Conservation (phyloP, 2,329 filamentous ascomycete species). For the Fusarium algeriense region DNA sequence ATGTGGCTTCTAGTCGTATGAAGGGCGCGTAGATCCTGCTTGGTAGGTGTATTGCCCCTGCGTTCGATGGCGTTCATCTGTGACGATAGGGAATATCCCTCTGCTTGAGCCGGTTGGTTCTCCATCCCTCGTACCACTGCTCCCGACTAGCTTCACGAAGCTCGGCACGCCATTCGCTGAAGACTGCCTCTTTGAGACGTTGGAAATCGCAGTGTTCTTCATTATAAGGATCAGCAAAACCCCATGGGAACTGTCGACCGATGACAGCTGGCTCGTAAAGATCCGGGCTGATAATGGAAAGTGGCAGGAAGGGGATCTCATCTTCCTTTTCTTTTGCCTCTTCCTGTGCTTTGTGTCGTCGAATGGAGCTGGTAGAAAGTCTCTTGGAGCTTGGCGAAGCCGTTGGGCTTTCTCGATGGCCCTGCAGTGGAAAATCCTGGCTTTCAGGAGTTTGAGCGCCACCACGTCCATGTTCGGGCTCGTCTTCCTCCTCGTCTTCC, state of each 20-base stretch:
- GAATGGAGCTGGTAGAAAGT: constrained; percentile 60
- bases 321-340: constrained; percentile 64
- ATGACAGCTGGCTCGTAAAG: constrained; percentile 83
- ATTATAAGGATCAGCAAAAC: constrained; percentile 94
- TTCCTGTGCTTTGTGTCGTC: constrained; percentile 61
- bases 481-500: constrained; percentile 55
- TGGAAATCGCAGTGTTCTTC: constrained; percentile 93
- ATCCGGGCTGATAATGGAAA: constrained; percentile 95
- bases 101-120: constrained; percentile 76
- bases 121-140: constrained; percentile 96
- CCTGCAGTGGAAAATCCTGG: constrained; percentile 57
- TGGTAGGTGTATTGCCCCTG: constrained; percentile 6
- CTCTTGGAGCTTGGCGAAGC: constrained; percentile 58
- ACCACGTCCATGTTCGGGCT: constrained; percentile 32
- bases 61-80: constrained; percentile 45
- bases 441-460: constrained; percentile 44
- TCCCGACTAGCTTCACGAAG: constrained; percentile 90
- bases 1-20: constrained; percentile 1
- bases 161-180: constrained; percentile 92
- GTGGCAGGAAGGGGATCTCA: constrained; percentile 79
- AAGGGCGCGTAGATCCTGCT: constrained; percentile 13
- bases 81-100: constrained; percentile 57
- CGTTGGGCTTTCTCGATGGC: constrained; percentile 48
- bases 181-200: constrained; percentile 90
- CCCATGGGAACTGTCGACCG: constrained; percentile 95